A percentile compares a stretch with the other conserved stretches of the same genome.
These are phyloP conservation scores for Proliferodiscus dingleyae DNA, from an alignment of 2,329 filamentous ascomycete genomes.

Conservation along the genomic window DNA sequence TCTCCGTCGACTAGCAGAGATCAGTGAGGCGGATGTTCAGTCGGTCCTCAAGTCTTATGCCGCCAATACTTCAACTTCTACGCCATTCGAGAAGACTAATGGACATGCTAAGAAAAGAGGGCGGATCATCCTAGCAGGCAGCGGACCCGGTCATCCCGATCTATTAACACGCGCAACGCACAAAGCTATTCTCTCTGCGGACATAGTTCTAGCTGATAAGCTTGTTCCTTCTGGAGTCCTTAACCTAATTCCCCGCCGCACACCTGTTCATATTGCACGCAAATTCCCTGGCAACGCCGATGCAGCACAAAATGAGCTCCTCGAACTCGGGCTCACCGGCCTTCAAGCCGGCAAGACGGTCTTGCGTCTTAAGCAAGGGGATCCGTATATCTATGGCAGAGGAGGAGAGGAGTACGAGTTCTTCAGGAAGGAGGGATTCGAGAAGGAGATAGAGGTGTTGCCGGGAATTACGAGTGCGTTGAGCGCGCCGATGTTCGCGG, in stretches of 20 bases:
- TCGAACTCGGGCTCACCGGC: conserved; percentile 70
- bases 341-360: conserved; percentile 69
- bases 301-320: conserved; percentile 82
- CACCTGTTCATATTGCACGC: conserved; percentile 83
- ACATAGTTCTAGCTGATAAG: conserved; percentile 81
- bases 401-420: conserved; percentile 89
- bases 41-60: conserved; percentile 70
- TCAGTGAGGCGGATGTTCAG: conserved; percentile 76
- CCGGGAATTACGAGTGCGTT: conserved; percentile 89
- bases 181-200: conserved; percentile 68
- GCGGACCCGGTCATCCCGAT: conserved; percentile 87
- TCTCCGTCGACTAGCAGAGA: conserved; percentile 70
- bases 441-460: conserved; percentile 61
- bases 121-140: conserved; percentile 81
- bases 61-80: conserved; percentile 26
- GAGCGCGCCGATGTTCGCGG: conserved; percentile 81
- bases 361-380: conserved; percentile 88
- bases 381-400: conserved; percentile 92
- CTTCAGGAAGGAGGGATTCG: conserved; percentile 68
- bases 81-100: conserved; percentile 27
- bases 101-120: conserved; percentile 43
- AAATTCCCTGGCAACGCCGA: conserved; percentile 99
- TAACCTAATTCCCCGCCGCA: conserved; percentile 83
- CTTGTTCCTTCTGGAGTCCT: conserved; percentile 80
- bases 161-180: conserved; percentile 80